A percentile compares a stretch with the other conserved stretches of the same genome.
Evolutionary conservation across 345 rosid species (phyloP).

Genomic region (Salix koriyanagi): DNA sequence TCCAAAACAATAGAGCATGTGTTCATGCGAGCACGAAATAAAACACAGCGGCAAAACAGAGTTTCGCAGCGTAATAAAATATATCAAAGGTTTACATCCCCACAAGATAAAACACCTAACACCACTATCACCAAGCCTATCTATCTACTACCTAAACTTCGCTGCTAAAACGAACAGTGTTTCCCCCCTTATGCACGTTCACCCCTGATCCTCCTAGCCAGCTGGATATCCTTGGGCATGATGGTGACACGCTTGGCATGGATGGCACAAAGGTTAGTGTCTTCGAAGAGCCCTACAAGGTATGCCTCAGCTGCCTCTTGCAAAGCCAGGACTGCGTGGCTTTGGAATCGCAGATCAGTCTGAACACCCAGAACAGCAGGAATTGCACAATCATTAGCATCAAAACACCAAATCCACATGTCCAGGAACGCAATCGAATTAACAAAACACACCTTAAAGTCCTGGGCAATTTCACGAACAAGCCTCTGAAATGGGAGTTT

Average conservation of each 20-base stretch:
- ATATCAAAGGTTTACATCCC: background rate
- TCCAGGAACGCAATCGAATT: background rate
- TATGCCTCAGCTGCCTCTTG: conserved; percentile 24
- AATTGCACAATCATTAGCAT: background rate
- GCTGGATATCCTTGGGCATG: conserved; percentile 21
- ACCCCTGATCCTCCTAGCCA: conserved; percentile 18
- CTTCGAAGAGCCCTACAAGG: conserved; percentile 15
- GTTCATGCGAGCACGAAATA: too few relatives aligned
- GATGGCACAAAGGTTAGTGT: conserved; percentile 15
- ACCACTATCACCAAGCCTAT: background rate
- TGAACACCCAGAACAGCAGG: background rate
- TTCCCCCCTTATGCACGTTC: conserved; percentile 15
- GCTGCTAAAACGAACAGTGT: background rate
- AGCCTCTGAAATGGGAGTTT: conserved; percentile 21
- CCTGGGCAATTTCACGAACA: conserved; percentile 24
- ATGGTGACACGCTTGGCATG: conserved; percentile 23
- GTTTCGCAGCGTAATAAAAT: too few relatives aligned
- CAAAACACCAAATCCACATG: background rate
- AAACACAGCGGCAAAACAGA: too few relatives aligned
- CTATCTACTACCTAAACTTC: background rate
- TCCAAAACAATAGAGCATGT: too few relatives aligned
- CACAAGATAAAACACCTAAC: background rate
- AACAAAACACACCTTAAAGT: background rate
- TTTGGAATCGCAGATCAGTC: conserved; percentile 25
- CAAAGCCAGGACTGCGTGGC: conserved; percentile 17